Percentiles rank a stretch among this genome's conserved stretches.
phyloP scores from a whole-genome alignment of 441 rosid species.

The Gossypium armourianum region DNA sequence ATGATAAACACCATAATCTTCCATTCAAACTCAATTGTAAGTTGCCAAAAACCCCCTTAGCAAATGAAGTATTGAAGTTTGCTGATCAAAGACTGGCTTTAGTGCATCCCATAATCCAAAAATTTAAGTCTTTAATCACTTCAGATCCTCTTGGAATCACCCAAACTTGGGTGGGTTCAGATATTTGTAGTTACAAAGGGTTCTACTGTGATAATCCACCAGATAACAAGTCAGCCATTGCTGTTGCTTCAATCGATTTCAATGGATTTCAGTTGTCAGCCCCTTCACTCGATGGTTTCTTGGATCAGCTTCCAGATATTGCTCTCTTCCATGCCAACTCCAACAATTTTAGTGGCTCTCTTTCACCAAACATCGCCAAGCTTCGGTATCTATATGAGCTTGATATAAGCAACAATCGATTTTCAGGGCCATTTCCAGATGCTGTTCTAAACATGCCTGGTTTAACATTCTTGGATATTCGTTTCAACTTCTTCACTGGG shows the following conservation, averaged over 20 bases:
- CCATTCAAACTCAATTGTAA: slow-evolving; percentile 18
- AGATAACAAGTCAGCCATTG: slow-evolving; percentile 51
- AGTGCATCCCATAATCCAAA: slow-evolving; percentile 61
- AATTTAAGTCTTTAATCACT: slow-evolving; percentile 54
- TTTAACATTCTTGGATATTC: slow-evolving; percentile 53
- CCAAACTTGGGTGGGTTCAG: slow-evolving; percentile 55
- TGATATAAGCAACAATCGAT: slow-evolving; percentile 65
- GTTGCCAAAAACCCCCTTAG: slow-evolving; percentile 9
- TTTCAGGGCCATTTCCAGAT: slow-evolving; percentile 64
- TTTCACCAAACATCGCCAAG: slow-evolving; percentile 44
- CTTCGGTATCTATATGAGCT: slow-evolving; percentile 69
- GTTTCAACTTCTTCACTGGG: slow-evolving; percentile 59
- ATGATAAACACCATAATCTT: background rate
- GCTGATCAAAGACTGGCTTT: slow-evolving; percentile 54
- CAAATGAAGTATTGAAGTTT: slow-evolving; percentile 29
- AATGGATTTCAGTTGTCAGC: slow-evolving; percentile 69
- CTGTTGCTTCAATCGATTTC: slow-evolving; percentile 73
- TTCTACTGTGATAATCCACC: slow-evolving; percentile 73
- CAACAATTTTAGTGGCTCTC: slow-evolving; percentile 49
- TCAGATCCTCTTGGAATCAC: slow-evolving; percentile 63
- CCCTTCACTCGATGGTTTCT: slow-evolving; percentile 57
- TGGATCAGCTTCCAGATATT: slow-evolving; percentile 57
- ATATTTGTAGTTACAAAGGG: slow-evolving; percentile 65
- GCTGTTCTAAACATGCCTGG: slow-evolving; percentile 49
- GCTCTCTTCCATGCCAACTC: slow-evolving; percentile 85